Percentiles rank a stretch among this genome's conserved stretches.
phyloP scores from a whole-genome alignment of 116 monocot genomes.

The Papilionanthe hybrid region DNA sequence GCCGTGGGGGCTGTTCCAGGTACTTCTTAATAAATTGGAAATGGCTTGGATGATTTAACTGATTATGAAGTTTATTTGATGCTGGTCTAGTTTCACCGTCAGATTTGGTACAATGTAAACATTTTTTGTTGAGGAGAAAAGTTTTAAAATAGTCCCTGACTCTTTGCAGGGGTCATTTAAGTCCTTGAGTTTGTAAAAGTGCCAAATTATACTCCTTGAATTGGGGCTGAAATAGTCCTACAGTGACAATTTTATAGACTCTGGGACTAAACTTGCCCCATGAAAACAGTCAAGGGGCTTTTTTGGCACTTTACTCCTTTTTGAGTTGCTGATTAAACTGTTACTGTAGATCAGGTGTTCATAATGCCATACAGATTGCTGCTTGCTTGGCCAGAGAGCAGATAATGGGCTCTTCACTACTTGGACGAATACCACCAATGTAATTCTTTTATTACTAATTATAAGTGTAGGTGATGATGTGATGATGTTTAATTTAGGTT shows the following conservation, averaged over 20 bases:
- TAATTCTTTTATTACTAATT: conserved; percentile 25
- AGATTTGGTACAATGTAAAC: neutral
- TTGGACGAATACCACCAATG: conserved; percentile 97
- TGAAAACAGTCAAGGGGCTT: no score
- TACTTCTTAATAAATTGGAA: conserved; percentile 17
- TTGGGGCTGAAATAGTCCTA: no score
- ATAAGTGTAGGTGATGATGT: neutral
- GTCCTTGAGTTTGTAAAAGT: no score
- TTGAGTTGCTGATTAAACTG: conserved; percentile 14
- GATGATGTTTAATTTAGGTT: neutral
- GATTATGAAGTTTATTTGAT: neutral
- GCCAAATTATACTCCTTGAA: no score
- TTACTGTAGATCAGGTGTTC: conserved; percentile 79
- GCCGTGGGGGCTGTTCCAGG: conserved; percentile 92
- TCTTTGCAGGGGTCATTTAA: no score
- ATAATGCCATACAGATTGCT: conserved; percentile 85
- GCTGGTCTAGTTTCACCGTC: neutral
- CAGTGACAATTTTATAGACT: no score
- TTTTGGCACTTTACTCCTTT: no score
- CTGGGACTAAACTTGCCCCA: no score
- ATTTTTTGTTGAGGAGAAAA: neutral
- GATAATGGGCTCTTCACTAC: conserved; percentile 49
- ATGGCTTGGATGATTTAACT: conserved; percentile 1
- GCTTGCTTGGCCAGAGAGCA: conserved; percentile 67
- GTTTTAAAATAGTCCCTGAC: no score